Evolutionary conservation across 768 basidiomycete genomes (phyloP).

Genomic region (Zangia roseola): DNA sequence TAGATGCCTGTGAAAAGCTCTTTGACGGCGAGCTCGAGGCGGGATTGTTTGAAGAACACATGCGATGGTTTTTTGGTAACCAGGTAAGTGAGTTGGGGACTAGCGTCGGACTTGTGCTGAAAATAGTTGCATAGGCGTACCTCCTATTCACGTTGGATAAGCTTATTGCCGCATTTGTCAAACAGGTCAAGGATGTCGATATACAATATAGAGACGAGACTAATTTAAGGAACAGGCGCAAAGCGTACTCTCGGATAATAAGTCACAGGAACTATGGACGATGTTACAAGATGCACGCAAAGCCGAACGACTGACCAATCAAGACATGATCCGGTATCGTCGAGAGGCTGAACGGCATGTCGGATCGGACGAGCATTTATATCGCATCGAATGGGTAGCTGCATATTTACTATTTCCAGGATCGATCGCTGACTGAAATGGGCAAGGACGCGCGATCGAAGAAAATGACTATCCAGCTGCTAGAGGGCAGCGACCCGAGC

Average conservation of each 20-base stretch:
- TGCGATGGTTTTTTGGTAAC: conserved; percentile 92
- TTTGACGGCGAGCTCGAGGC: conserved; percentile 94
- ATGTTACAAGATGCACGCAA: conserved; percentile 66
- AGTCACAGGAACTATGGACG: conserved; percentile 82
- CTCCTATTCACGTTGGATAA: conserved; percentile 93
- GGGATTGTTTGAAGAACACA: conserved; percentile 89
- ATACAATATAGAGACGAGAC: not conserved
- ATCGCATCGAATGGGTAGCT: conserved; percentile 78
- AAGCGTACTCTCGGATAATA: conserved; percentile 78
- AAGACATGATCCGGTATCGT: conserved; percentile 74
- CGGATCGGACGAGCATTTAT: conserved; percentile 73
- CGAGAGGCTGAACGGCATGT: conserved; percentile 76
- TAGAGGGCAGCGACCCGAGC: conserved; percentile 64
- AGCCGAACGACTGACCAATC: conserved; percentile 50
- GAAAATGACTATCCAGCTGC: conserved; percentile 58
- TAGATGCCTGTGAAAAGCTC: conserved; percentile 89
- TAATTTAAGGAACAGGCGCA: conserved; percentile 63
- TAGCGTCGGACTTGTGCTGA: conserved; percentile 2
- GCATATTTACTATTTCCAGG: not conserved
- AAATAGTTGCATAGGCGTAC: conserved; percentile 66
- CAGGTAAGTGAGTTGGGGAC: conserved; percentile 48
- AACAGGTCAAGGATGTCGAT: conserved; percentile 61
- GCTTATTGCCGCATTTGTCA: conserved; percentile 82
- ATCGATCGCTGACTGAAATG: conserved; percentile 13
- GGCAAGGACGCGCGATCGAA: conserved; percentile 54